Percentiles rank a stretch among this genome's conserved stretches.
These are phyloP conservation scores for Pseudogymnoascus sp. DNA, from an alignment of 2,329 filamentous ascomycete genomes.

Conservation along the genomic window DNA sequence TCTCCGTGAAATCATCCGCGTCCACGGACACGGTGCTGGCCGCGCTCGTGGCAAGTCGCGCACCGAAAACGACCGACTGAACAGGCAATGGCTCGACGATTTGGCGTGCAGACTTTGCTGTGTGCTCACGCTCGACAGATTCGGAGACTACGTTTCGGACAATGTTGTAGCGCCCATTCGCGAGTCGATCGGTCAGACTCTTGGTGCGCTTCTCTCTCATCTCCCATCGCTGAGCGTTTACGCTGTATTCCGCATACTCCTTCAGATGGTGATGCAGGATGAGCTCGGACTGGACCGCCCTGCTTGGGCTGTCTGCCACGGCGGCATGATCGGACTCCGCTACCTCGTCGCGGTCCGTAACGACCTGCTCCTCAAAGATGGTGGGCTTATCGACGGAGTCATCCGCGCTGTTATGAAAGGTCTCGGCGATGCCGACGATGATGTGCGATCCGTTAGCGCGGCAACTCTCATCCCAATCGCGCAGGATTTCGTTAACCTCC, in stretches of 20 bases:
- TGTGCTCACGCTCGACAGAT: conserved; percentile 94
- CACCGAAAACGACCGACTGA: conserved; percentile 68
- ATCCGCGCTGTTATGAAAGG: conserved; percentile 92
- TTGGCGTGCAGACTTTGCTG: conserved; percentile 90
- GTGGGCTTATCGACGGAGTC: conserved; percentile 83
- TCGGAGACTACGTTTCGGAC: conserved; percentile 96
- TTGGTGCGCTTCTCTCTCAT: conserved; percentile 82
- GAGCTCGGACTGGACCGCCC: conserved; percentile 66
- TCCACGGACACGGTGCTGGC: conserved; percentile 86
- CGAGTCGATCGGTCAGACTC: conserved; percentile 88
- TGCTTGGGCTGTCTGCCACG: conserved; percentile 92
- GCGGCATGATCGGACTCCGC: conserved; percentile 92
- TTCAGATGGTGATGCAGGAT: conserved; percentile 85
- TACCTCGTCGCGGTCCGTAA: conserved; percentile 94
- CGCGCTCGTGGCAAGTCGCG: conserved; percentile 62
- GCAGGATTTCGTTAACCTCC: conserved; percentile 83
- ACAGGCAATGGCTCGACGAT: conserved; percentile 84
- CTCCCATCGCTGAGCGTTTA: conserved; percentile 72
- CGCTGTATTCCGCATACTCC: conserved; percentile 74
- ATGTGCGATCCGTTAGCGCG: conserved; percentile 92
- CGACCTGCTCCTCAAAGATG: conserved; percentile 77
- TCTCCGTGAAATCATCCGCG: conserved; percentile 78
- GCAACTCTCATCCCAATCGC: conserved; percentile 96
- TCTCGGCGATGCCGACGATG: conserved; percentile 81
- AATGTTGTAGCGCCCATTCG: conserved; percentile 94